phyloP scores from a whole-genome alignment of 257 asterid species.

The Cinchona pubescens region DNA sequence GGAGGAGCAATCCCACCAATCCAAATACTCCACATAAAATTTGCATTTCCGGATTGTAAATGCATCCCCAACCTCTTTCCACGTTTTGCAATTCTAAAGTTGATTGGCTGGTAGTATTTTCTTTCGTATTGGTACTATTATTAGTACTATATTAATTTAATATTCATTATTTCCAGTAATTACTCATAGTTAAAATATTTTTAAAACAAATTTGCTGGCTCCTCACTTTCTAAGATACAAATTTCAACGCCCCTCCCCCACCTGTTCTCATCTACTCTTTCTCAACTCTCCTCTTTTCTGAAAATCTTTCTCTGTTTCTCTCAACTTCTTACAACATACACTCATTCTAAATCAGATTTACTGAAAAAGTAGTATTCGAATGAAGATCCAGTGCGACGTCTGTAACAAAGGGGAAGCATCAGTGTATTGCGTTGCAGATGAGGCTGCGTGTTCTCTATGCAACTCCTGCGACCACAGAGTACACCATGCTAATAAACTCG shows the following conservation, averaged over 20 bases:
- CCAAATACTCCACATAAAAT: not conserved
- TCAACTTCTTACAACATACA: not conserved
- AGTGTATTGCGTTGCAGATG: conserved; percentile 75
- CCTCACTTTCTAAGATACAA: conserved; percentile 9
- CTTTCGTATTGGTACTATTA: not conserved
- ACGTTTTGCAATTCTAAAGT: not conserved
- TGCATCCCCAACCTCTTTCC: not conserved
- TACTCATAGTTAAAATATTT: conserved; percentile 14
- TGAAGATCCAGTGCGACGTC: conserved; percentile 96
- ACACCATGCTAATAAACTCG: conserved; percentile 95
- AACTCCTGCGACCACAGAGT: conserved; percentile 86
- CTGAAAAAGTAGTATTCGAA: conserved; percentile 9
- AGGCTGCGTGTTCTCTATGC: conserved; percentile 90
- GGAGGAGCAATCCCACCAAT: not conserved
- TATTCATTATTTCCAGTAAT: not conserved
- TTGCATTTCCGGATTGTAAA: not conserved
- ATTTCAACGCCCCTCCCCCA: conserved; percentile 19
- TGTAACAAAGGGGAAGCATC: conserved; percentile 68
- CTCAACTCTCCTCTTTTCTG: not conserved
- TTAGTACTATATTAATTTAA: not conserved
- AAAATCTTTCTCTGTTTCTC: conserved; percentile 1
- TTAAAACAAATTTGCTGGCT: not conserved
- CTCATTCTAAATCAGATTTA: not conserved
- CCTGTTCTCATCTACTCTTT: conserved; percentile 9
- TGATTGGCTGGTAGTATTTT: no score